These are phyloP conservation scores for Aspergillus heteromorphus DNA, from an alignment of 495 filamentous ascomycete species.

Conservation along the genomic window DNA sequence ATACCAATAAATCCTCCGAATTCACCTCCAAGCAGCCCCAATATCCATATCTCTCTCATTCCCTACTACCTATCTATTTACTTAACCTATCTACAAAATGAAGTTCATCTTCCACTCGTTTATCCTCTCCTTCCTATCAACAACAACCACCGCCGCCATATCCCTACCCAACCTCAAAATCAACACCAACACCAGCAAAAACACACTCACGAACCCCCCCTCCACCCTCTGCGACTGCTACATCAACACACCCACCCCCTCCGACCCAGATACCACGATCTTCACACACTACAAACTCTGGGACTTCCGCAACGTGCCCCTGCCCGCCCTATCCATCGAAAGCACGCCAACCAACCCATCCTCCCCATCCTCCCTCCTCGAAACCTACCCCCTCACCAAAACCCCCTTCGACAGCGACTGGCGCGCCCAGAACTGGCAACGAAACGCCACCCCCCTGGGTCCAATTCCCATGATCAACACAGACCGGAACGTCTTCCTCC, in stretches of 20 bases:
- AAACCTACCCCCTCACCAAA: conserved; percentile 27
- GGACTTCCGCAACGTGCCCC: conserved; percentile 54
- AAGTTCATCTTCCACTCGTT: not conserved
- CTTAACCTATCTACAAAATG: conserved; percentile 10
- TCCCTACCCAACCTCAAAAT: not conserved
- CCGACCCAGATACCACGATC: conserved; percentile 39
- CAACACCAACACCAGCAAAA: not conserved
- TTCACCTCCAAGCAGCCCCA: no score
- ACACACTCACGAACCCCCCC: not conserved
- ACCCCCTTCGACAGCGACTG: conserved; percentile 46
- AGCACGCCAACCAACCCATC: not conserved
- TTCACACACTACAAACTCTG: conserved; percentile 62
- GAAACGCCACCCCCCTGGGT: conserved; percentile 36
- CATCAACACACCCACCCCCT: conserved; percentile 31
- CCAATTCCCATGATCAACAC: conserved; percentile 56
- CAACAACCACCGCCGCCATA: not conserved
- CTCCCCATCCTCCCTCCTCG: conserved; percentile 1
- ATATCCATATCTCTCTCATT: not conserved
- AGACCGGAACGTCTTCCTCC: conserved; percentile 61
- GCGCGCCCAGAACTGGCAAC: conserved; percentile 56
- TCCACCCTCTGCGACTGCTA: conserved; percentile 34
- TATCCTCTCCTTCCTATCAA: conserved; percentile 6
- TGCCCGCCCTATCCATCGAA: conserved; percentile 11
- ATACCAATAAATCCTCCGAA: no score
- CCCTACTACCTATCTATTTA: not conserved